Evolutionary conservation across 2,329 filamentous ascomycete species (phyloP).

Genomic region (Monascus ruber): DNA sequence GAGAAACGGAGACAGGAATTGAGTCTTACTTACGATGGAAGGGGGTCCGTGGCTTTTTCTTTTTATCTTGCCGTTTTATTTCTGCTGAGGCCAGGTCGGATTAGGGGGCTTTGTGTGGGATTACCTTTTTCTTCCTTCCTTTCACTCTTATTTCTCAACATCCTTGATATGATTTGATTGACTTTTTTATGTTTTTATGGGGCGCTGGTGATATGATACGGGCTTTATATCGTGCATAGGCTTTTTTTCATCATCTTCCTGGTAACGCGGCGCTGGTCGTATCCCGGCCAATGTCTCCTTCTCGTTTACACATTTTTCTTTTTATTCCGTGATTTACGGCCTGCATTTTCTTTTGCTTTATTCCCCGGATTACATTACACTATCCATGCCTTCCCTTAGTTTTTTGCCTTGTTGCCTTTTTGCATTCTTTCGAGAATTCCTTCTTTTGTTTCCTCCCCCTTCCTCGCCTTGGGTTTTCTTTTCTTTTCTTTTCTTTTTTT

Average conservation of each 20-base stretch:
- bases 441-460: too few species aligned
- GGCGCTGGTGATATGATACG: slow-evolving; percentile 17
- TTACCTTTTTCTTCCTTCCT: slow-evolving; percentile 6
- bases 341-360: too few species aligned
- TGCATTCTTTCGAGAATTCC: too few species aligned
- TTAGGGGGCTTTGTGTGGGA: slow-evolving; percentile 2
- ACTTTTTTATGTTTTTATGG: slow-evolving; percentile 9
- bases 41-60: neutral
- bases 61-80: neutral
- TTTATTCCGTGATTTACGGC: neutral
- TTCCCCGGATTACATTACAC: too few species aligned
- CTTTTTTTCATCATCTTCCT: slow-evolving; percentile 4
- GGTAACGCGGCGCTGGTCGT: neutral
- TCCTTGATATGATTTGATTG: slow-evolving; percentile 6
- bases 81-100: neutral
- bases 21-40: neutral
- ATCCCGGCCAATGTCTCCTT: neutral
- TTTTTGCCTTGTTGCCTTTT: too few species aligned
- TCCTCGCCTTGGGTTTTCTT: too few species aligned
- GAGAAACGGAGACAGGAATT: too few species aligned
- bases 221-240: slow-evolving; percentile 11
- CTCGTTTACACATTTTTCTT: neutral
- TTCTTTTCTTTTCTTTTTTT: too few species aligned
- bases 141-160: slow-evolving; percentile 8
- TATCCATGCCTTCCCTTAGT: too few species aligned